phyloP scores from a whole-genome alignment of 2,329 filamentous ascomycete genomes.

The Colletotrichum chrysophilum region DNA sequence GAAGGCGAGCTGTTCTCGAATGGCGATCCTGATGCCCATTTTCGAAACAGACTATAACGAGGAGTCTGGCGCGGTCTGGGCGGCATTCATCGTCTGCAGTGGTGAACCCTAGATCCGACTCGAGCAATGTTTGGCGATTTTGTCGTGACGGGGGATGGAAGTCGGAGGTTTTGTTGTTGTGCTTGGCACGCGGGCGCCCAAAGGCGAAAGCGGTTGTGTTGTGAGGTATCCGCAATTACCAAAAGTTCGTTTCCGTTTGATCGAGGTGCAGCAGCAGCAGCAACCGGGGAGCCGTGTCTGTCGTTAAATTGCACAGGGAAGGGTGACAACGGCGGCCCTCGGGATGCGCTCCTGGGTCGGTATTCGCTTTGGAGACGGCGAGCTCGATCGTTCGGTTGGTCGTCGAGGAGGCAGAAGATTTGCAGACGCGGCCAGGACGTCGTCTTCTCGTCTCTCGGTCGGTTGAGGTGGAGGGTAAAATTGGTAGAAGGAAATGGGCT shows the following conservation, averaged over 20 bases:
- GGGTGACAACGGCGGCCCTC: not conserved
- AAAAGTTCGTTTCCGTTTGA: not conserved
- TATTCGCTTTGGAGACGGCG: not conserved
- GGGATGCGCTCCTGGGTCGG: not conserved
- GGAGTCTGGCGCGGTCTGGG: constrained; percentile 11
- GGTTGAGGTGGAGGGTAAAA: constrained; percentile 12
- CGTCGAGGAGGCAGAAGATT: not conserved
- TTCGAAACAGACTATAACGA: constrained; percentile 15
- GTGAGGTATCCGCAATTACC: not conserved
- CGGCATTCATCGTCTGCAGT: constrained; percentile 19
- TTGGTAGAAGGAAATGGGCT: constrained; percentile 10
- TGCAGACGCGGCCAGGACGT: not conserved
- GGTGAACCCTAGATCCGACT: not conserved
- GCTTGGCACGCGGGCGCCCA: constrained; percentile 8
- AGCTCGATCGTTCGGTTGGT: not conserved
- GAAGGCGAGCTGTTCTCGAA: constrained; percentile 83
- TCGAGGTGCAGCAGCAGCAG: not conserved
- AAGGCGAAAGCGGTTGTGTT: not conserved
- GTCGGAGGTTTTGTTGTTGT: not conserved
- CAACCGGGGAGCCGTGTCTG: not conserved
- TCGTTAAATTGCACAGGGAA: not conserved
- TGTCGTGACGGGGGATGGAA: not conserved
- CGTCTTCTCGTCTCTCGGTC: not conserved
- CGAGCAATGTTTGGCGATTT: not conserved
- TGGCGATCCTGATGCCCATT: constrained; percentile 77